Base-by-base conservation (phyloP, 495 filamentous ascomycete species). In the Aspergillus carlsbadensis region DNA sequence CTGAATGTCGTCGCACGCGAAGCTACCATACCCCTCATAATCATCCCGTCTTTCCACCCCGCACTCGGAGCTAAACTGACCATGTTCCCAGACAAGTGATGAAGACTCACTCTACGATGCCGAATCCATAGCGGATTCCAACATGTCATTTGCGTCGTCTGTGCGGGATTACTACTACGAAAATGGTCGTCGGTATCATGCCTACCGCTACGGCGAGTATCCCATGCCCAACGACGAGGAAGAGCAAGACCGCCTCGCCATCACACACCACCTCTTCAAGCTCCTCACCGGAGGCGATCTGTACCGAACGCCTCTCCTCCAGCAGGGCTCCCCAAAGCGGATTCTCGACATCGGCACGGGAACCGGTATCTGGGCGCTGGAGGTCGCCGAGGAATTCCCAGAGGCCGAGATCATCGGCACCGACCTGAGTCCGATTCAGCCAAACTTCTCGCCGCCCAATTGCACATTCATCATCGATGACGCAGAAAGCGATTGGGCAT, bases 231-330 rank as follows among this genome's bases (percentile, higher is more conserved):
- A 87, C 61, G 84, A 88, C 60, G 64, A 77, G 21, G 62, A 72
- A 42, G 84, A 87, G 60, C 77, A 79, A 57, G 87, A 90, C 57
- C 82, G 89, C 29, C 82, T 91, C 48, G 83, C 85, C 44, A 71
- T 91, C 46, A 73, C 81, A 54, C 87, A 91, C 67, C 79, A 83
- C 49, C 76, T 87, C 60, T 81, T 77, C 62, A 68, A 65, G 21
- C 65, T 80, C 20, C 61, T 81, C 10, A 67, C 77, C 0, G 78
- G 81, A 53, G 83, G 79, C 11, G 72, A 74, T 15, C 74, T 86
- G 5, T 78, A 76, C 61, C 71, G 80, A 10, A 78, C 82, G 17
- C 81, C 81, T 1, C 65, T 87, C 59, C 36, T 45, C 20, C 55
- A 58, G 18, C 55, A 60, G 26, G 2, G 22, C 5, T 22, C 52